Conservation (phyloP, 108 stramenopile species). For the Epipyxis sp. region DNA sequence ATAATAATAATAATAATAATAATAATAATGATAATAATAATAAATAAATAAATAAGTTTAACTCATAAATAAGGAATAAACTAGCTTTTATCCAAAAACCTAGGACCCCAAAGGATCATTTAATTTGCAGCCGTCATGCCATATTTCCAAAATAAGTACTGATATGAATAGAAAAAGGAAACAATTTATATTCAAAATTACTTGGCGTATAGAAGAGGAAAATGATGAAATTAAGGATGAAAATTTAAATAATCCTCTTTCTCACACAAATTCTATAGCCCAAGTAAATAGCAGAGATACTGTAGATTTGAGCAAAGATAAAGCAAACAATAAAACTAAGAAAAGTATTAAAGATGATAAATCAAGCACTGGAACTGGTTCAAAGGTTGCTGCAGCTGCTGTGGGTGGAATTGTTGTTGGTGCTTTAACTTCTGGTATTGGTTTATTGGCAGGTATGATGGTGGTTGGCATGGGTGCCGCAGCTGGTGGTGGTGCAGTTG, state of each 20-base stretch:
- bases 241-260: not conserved
- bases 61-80: too few species aligned
- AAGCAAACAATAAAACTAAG: conserved; percentile 26
- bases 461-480: conserved; percentile 69
- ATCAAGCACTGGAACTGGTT: conserved; percentile 18
- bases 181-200: conserved; percentile 15
- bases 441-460: conserved; percentile 68
- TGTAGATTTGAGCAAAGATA: too few species aligned
- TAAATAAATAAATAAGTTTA: too few species aligned
- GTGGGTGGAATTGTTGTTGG: conserved; percentile 69
- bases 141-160: not conserved
- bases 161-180: conserved; percentile 11
- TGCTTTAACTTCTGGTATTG: conserved; percentile 72
- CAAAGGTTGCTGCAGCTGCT: conserved; percentile 68
- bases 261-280: not conserved
- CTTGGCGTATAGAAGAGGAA: not conserved
- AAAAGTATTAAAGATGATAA: conserved; percentile 55
- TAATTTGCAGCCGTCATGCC: not conserved
- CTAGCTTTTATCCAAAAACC: not conserved
- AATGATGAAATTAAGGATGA: not conserved
- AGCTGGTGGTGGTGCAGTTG: conserved; percentile 68
- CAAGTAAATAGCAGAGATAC: not conserved
- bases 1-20: too few species aligned
- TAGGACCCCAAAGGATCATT: conserved; percentile 9
- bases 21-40: too few species aligned